Conservation (phyloP, 2,329 filamentous ascomycete genomes). For the Penicillium thymicola region DNA sequence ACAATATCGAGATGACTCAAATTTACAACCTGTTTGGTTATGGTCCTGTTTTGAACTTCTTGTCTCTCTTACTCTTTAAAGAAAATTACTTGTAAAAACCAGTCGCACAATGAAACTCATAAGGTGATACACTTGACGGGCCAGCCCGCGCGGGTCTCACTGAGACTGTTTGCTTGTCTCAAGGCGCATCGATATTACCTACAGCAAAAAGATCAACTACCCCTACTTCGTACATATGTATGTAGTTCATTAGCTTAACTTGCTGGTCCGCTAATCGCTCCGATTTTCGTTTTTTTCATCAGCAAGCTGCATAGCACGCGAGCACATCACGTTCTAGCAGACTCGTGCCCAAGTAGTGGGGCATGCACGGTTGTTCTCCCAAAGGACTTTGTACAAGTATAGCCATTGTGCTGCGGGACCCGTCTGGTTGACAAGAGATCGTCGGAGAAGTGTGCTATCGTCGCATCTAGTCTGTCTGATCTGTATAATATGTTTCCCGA, state of each 20-base stretch:
- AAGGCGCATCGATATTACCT: background rate
- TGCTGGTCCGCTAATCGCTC: background rate
- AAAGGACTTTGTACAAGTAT: background rate
- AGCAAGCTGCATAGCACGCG: slow-evolving; percentile 4
- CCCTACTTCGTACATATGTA: background rate
- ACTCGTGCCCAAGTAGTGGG: slow-evolving; percentile 12
- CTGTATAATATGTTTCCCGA: background rate
- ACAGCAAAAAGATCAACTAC: background rate
- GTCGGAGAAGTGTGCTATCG: background rate
- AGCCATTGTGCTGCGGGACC: slow-evolving; percentile 4
- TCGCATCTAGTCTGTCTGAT: background rate
- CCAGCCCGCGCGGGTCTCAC: background rate
- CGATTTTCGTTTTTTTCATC: background rate
- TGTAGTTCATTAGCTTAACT: background rate
- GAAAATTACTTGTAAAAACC: background rate
- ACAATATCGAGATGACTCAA: background rate
- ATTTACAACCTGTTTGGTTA: background rate
- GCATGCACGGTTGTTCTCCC: slow-evolving; percentile 12
- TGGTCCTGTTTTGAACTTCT: background rate
- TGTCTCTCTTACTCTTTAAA: background rate
- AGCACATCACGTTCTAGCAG: slow-evolving; percentile 2
- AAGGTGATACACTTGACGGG: background rate
- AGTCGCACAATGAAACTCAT: background rate
- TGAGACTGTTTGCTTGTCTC: slow-evolving; percentile 14
- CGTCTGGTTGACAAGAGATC: slow-evolving; percentile 1